Percentiles rank a stretch among this genome's conserved stretches.
phyloP scores from a whole-genome alignment of 164 flowering plant species.

The Hamamelis virginiana region DNA sequence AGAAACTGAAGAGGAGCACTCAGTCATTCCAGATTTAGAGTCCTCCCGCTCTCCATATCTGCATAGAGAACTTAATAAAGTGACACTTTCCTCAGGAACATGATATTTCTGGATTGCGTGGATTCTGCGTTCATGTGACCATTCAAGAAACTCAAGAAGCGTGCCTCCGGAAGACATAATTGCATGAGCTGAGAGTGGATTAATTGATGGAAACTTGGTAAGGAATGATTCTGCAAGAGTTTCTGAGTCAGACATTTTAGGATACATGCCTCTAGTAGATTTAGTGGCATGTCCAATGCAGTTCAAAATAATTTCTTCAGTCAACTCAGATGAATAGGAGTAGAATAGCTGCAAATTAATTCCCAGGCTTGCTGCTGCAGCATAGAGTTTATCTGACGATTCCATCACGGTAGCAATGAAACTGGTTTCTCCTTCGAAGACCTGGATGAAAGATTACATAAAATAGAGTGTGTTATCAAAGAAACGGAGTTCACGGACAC shows the following conservation, averaged over 20 bases:
- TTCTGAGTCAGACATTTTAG: conserved; percentile 84
- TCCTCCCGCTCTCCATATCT: conserved; percentile 82
- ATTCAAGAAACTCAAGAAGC: conserved; percentile 60
- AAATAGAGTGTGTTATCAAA: not conserved
- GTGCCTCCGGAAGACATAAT: conserved; percentile 64
- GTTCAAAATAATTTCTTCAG: conserved; percentile 75
- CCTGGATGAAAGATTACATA: conserved; percentile 36
- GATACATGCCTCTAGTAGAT: conserved; percentile 40
- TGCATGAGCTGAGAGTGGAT: conserved; percentile 89
- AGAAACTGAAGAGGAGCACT: conserved; percentile 82
- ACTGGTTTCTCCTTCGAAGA: conserved; percentile 80
- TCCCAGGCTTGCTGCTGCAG: conserved; percentile 88
- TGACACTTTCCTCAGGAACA: conserved; percentile 68
- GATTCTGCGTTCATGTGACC: conserved; percentile 49
- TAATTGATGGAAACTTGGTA: conserved; percentile 79
- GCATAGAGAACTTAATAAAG: conserved; percentile 61
- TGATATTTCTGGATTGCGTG: conserved; percentile 45
- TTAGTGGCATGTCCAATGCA: conserved; percentile 46
- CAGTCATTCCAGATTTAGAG: conserved; percentile 85
- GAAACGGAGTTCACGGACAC: not conserved
- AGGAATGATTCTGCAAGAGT: conserved; percentile 91
- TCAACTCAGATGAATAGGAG: conserved; percentile 71
- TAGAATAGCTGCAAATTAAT: conserved; percentile 74
- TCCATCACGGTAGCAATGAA: conserved; percentile 77
- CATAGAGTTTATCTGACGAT: conserved; percentile 87